Conservation (phyloP, 176 grass and related monocot species). For the Neostapfia colusana region DNA sequence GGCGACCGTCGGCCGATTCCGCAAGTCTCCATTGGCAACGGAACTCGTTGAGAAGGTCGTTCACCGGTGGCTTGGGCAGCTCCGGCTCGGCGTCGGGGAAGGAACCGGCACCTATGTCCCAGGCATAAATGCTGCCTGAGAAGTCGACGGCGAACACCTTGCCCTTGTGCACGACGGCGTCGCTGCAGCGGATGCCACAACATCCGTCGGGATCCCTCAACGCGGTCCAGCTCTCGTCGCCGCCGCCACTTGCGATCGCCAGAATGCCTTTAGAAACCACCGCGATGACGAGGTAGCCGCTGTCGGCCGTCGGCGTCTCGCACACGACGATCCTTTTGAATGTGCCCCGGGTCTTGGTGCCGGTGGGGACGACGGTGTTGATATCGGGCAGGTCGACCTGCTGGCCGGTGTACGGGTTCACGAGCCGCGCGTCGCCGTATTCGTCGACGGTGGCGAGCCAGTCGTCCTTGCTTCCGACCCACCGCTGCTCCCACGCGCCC, state of each 20-base stretch:
- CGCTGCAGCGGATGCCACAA: neutral
- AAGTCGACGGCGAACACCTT: neutral
- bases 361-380: neutral
- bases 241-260: neutral
- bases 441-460: neutral
- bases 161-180: too few species aligned
- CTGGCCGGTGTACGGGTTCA: neutral
- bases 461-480: neutral
- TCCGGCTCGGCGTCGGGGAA: neutral
- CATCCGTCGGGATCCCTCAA: neutral
- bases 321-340: neutral
- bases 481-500: neutral
- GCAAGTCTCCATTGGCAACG: neutral
- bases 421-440: neutral
- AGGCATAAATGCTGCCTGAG: neutral
- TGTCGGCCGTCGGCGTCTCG: neutral
- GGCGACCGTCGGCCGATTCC: neutral
- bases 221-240: neutral
- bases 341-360: neutral
- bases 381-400: neutral
- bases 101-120: neutral
- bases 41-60: neutral
- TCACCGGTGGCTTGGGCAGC: neutral
- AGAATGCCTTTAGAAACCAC: fast-evolving
- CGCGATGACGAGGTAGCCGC: neutral